Evolutionary conservation across 805 yeast genomes (phyloP), one percentile per base, ranked within the genome.

Genomic region (Ogataea pini): DNA sequence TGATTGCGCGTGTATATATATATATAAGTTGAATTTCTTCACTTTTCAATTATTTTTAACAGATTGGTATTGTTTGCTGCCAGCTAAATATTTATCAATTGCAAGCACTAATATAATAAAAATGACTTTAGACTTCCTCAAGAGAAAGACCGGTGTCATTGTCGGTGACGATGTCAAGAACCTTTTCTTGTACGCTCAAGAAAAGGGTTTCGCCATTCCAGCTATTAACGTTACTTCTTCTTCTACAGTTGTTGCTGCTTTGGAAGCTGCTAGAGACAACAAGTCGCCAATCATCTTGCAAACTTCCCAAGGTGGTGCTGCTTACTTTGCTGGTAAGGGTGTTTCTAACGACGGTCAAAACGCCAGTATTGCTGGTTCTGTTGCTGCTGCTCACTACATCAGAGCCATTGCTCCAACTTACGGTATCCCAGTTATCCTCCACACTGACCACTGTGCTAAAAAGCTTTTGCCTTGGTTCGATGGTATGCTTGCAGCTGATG

Each of bases 241-340:
- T 31, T 92, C 98, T 52, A 92, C 97, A 56, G 98, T 85, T 50
- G 86, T 89, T 70, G 96, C 97, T 63, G 96, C 97, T 55, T 79
- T 94, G 65, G 96, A 94, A 75, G 97, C 97, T 58, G 97, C 97
- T 54, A 89, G 96, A 74, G 97, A 94, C 75, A 80, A 77, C 77
- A 81, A 86, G 62, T 82, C 96, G 55, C 99, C 99, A 77, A 90
- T 94, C 76, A 89, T 94, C 71, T 77, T 94, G 70, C 99, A 94
- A 78, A 83, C 92, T 62, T 92, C 98, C 54, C 90, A 94, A 75
- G 99, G 99, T 79, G 99, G 99, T 80, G 96, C 99, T 62, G 98
- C 98, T 57, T 94, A 83, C 89, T 94, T 94, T 72, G 99, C 99
- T 58, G 99, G 99, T 78, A 94, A 94, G 84, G 99, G 98, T 78